Evolutionary conservation across 495 filamentous ascomycete genomes (phyloP).

Genomic region (Lepraria neglecta): DNA sequence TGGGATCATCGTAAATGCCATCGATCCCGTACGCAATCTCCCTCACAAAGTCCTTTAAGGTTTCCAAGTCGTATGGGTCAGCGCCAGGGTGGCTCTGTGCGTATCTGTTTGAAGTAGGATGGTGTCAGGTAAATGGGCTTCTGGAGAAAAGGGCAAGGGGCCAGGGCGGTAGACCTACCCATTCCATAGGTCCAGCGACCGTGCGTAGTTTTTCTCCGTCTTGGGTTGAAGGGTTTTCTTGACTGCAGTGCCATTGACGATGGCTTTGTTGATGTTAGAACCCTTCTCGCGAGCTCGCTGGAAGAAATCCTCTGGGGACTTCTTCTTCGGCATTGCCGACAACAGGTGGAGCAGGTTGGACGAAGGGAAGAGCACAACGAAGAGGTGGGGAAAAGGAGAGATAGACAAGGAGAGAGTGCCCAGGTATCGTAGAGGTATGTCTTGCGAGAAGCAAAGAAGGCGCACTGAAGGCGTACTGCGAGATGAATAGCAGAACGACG

Average conservation of each 20-base stretch:
- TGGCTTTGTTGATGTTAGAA: conserved; percentile 2
- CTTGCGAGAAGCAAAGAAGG: background rate
- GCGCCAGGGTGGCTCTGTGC: background rate
- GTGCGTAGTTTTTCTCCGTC: background rate
- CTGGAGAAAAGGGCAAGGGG: background rate
- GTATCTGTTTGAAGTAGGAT: background rate
- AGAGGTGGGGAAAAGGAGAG: background rate
- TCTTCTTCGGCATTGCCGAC: conserved; percentile 4
- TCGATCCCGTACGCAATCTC: background rate
- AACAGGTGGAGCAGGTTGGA: background rate
- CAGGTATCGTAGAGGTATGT: conserved; percentile 1
- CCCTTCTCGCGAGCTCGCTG: conserved; percentile 14
- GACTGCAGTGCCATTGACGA: conserved; percentile 1
- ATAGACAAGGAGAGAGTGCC: background rate
- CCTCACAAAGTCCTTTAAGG: conserved; percentile 5
- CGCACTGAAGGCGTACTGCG: background rate
- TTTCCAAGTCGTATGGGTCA: background rate
- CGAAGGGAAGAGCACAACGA: background rate
- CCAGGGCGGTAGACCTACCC: background rate
- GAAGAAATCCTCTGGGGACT: conserved; percentile 15
- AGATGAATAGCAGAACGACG: background rate
- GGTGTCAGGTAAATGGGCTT: background rate
- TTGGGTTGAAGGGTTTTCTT: background rate
- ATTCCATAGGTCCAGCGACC: background rate
- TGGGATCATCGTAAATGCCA: background rate